phyloP scores from a whole-genome alignment of 1,284 basidiomycete species.

The Phylloboletellus chloephorus region DNA sequence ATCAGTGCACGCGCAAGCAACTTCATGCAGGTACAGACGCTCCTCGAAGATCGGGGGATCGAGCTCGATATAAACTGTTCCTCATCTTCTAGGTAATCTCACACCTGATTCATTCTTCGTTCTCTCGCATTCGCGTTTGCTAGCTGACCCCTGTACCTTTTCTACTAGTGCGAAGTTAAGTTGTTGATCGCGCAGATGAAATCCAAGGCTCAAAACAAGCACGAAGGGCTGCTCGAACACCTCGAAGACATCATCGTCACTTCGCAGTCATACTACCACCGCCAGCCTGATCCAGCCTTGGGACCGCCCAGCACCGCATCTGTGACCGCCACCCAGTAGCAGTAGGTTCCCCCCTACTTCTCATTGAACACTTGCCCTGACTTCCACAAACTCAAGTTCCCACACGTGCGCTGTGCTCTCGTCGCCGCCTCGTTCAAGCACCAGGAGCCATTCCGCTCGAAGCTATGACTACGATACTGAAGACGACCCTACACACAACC shows the following conservation, averaged over 20 bases:
- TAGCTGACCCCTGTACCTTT: slow-evolving; percentile 2
- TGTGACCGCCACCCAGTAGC: too few species aligned
- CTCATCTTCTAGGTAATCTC: slow-evolving; percentile 80
- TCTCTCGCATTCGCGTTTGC: not conserved
- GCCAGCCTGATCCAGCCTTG: too few species aligned
- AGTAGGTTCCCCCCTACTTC: too few species aligned
- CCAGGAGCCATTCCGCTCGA: too few species aligned
- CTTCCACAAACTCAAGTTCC: too few species aligned
- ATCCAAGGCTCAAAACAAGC: slow-evolving; percentile 89
- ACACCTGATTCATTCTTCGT: not conserved
- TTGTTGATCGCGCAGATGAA: slow-evolving; percentile 99
- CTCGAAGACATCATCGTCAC: slow-evolving; percentile 98
- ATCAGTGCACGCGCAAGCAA: slow-evolving; percentile 78
- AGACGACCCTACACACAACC: too few species aligned
- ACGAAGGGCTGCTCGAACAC: slow-evolving; percentile 95
- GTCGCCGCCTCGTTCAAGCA: too few species aligned
- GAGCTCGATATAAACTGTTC: slow-evolving; percentile 98
- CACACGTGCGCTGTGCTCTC: too few species aligned
- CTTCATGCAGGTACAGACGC: slow-evolving; percentile 85
- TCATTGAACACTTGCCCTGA: too few species aligned
- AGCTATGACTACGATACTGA: too few species aligned
- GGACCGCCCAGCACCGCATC: too few species aligned
- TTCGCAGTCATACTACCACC: too few species aligned
- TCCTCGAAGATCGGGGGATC: slow-evolving; percentile 91
- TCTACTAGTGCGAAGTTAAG: slow-evolving; percentile 86